Evolutionary conservation across 768 basidiomycete genomes (phyloP).

Genomic region (Daedaleopsis nitida): DNA sequence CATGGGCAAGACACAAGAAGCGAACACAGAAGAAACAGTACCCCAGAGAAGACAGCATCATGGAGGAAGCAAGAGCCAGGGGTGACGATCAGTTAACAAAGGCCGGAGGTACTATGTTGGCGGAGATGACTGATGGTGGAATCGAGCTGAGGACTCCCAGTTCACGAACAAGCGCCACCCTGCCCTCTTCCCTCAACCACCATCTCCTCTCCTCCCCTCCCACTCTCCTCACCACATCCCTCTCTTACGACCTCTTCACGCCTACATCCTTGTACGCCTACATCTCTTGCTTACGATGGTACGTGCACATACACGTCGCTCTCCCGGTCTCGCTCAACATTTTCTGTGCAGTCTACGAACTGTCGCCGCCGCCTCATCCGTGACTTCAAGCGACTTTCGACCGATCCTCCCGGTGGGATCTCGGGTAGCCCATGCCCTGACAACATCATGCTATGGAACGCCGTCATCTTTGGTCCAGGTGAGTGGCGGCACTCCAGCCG

Average conservation of each 20-base stretch:
- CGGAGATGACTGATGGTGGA: no score
- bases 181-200: constrained; percentile 13
- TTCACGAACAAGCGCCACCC: constrained; percentile 7
- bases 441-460: constrained; percentile 99
- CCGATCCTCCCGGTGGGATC: constrained; percentile 94
- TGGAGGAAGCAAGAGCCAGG: no score
- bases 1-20: no score
- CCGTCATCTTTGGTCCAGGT: constrained; percentile 99
- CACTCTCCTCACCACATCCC: neutral
- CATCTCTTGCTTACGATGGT: neutral
- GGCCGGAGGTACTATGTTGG: no score
- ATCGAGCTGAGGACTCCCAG: no score
- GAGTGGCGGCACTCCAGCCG: constrained; percentile 30
- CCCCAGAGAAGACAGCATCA: no score
- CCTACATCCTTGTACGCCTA: neutral
- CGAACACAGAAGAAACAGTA: no score
- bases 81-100: no score
- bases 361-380: constrained; percentile 95
- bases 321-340: constrained; percentile 31
- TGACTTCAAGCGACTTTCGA: constrained; percentile 94
- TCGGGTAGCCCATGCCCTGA: constrained; percentile 97
- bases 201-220: neutral
- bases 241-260: neutral
- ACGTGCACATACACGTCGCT: neutral
- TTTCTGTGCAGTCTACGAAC: constrained; percentile 67